Conservation (phyloP, 768 basidiomycete species). For the Leccinum aurantiacum region DNA sequence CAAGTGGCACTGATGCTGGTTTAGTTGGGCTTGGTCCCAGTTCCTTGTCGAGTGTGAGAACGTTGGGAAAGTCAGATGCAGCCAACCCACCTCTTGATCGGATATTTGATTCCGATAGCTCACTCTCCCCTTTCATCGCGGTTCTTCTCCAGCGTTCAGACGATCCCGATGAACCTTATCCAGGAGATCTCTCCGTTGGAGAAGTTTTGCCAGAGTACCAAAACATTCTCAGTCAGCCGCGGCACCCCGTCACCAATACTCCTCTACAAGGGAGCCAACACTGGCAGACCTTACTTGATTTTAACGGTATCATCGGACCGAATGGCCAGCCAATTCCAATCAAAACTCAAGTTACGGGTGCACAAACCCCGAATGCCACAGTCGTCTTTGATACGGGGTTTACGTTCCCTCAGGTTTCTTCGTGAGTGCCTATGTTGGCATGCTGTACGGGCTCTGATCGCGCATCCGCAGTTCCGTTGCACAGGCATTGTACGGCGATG, state of each 20-base stretch:
- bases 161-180: slow-evolving; percentile 50
- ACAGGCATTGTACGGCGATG: slow-evolving; percentile 57
- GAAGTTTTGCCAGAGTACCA: slow-evolving; percentile 52
- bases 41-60: slow-evolving; percentile 49
- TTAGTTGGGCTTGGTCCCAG: slow-evolving; percentile 63
- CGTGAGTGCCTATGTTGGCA: slow-evolving; percentile 31
- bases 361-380: slow-evolving; percentile 48
- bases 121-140: slow-evolving; percentile 61
- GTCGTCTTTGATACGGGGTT: slow-evolving; percentile 72
- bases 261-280: slow-evolving; percentile 50
- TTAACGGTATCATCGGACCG: slow-evolving; percentile 61
- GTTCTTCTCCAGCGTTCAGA: slow-evolving; percentile 61
- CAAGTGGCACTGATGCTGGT: slow-evolving; percentile 32
- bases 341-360: slow-evolving; percentile 44
- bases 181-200: slow-evolving; percentile 64
- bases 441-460: slow-evolving; percentile 18
- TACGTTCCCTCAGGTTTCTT: slow-evolving; percentile 60
- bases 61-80: slow-evolving; percentile 31
- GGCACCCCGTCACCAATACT: slow-evolving; percentile 47
- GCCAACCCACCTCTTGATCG: slow-evolving; percentile 62
- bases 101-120: slow-evolving; percentile 58
- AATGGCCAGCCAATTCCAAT: slow-evolving; percentile 51
- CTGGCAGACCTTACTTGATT: slow-evolving; percentile 64
- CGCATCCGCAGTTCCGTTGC: slow-evolving; percentile 44
- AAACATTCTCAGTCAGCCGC: slow-evolving; percentile 49